phyloP scores from a whole-genome alignment of 805 yeast genomes.

The Pichia ethanolica region DNA sequence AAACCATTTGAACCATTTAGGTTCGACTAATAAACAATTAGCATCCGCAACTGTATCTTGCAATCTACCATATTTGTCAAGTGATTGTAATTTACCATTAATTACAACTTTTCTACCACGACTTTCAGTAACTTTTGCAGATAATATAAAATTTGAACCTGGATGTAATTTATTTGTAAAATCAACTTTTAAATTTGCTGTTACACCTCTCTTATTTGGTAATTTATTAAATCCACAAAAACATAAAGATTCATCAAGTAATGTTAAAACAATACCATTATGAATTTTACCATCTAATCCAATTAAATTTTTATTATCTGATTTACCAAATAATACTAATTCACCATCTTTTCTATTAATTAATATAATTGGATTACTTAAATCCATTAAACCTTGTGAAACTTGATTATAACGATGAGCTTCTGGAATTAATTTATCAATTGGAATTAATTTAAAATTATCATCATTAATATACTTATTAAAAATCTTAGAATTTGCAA shows the following conservation, averaged over 20 bases:
- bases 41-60: conserved; percentile 42
- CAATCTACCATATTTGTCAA: background rate
- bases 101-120: conserved; percentile 82
- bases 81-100: conserved; percentile 38
- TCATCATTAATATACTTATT: conserved; percentile 17
- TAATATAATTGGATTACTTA: conserved; percentile 64
- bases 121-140: conserved; percentile 54
- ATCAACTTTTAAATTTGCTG: conserved; percentile 65
- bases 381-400: conserved; percentile 63
- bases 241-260: conserved; percentile 81
- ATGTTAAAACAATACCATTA: conserved; percentile 70
- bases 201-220: conserved; percentile 82
- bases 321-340: conserved; percentile 57
- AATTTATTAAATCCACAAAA: conserved; percentile 75
- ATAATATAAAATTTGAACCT: conserved; percentile 54
- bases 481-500: conserved; percentile 18
- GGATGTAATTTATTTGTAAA: conserved; percentile 58
- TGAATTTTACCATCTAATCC: conserved; percentile 72
- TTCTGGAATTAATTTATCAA: conserved; percentile 44
- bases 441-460: conserved; percentile 22
- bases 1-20: conserved; percentile 77
- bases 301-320: conserved; percentile 52
- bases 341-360: conserved; percentile 43
- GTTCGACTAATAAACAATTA: conserved; percentile 70
- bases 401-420: conserved; percentile 59